A percentile compares a stretch with the other conserved stretches of the same genome.
phyloP scores from a whole-genome alignment of 768 basidiomycete species.

The Cytidiella melzeri region DNA sequence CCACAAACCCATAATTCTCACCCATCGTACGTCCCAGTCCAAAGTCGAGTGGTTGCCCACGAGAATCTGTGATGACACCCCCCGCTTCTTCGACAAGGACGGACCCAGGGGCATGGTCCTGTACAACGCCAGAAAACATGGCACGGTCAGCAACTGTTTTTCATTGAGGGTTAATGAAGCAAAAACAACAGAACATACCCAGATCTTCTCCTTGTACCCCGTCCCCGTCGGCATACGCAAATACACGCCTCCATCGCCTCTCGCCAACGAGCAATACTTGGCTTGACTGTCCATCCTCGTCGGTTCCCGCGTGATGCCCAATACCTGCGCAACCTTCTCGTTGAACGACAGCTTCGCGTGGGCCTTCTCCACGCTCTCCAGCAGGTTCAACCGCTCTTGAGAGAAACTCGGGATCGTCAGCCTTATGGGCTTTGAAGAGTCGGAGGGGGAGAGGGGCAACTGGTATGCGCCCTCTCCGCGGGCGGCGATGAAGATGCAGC shows the following conservation, averaged over 20 bases:
- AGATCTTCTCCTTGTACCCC: constrained; percentile 93
- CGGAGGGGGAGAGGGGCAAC: constrained; percentile 47
- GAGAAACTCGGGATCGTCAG: constrained; percentile 49
- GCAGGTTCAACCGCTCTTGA: constrained; percentile 51
- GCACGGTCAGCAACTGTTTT: no score
- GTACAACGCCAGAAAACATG: neutral
- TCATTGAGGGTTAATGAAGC: no score
- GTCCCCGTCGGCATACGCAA: constrained; percentile 71
- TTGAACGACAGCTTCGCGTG: constrained; percentile 91
- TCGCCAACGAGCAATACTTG: constrained; percentile 82
- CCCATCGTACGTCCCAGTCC: constrained; percentile 80
- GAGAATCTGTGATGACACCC: constrained; percentile 80
- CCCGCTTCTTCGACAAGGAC: constrained; percentile 87
- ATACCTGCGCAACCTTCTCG: constrained; percentile 56
- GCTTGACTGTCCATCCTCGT: constrained; percentile 94
- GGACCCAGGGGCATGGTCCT: constrained; percentile 90
- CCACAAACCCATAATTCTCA: constrained; percentile 84
- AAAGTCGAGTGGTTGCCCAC: constrained; percentile 77
- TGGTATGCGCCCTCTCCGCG: constrained; percentile 80
- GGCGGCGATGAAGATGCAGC: constrained; percentile 84
- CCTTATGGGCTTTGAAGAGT: constrained; percentile 38
- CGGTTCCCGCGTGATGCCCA: constrained; percentile 61
- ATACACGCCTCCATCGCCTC: constrained; percentile 84
- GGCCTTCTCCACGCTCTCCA: constrained; percentile 89
- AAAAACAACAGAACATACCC: constrained; percentile 46